phyloP scores from a whole-genome alignment of 768 basidiomycete species.

The Rhizopogon sp. region DNA sequence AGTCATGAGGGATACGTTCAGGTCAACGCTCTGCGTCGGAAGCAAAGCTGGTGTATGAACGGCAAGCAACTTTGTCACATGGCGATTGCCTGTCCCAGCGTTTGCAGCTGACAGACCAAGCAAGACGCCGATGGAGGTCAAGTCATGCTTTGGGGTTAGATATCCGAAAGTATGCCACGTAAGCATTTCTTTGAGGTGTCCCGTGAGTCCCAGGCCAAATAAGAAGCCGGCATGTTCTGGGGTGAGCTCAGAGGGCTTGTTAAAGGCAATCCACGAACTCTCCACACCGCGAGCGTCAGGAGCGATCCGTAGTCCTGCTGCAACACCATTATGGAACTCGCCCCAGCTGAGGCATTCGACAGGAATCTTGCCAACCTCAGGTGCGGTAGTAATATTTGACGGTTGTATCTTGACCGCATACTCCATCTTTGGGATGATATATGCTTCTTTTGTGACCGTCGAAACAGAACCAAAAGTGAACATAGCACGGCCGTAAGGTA shows the following conservation, averaged over 20 bases:
- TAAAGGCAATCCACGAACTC: slow-evolving; percentile 95
- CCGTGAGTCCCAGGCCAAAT: slow-evolving; percentile 86
- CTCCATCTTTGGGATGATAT: slow-evolving; percentile 75
- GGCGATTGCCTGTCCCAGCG: slow-evolving; percentile 76
- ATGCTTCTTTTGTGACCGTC: slow-evolving; percentile 72
- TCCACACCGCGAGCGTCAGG: slow-evolving; percentile 73
- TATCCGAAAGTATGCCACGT: slow-evolving; percentile 97
- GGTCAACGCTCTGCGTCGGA: slow-evolving; percentile 79
- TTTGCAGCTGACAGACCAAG: slow-evolving; percentile 93
- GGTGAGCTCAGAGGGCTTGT: slow-evolving; percentile 85
- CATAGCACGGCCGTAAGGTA: slow-evolving; percentile 87
- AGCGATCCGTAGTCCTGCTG: slow-evolving; percentile 81
- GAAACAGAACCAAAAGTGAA: slow-evolving; percentile 85
- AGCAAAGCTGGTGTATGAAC: slow-evolving; percentile 93
- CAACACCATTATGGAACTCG: slow-evolving; percentile 98
- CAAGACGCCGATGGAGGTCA: slow-evolving; percentile 89
- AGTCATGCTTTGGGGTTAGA: slow-evolving; percentile 92
- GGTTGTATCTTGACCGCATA: slow-evolving; percentile 73
- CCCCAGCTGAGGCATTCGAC: slow-evolving; percentile 81
- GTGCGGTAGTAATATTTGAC: slow-evolving; percentile 54
- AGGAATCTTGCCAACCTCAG: slow-evolving; percentile 70
- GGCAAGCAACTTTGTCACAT: slow-evolving; percentile 86
- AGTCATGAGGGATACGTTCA: slow-evolving; percentile 86
- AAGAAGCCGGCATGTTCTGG: slow-evolving; percentile 97
- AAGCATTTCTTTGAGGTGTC: slow-evolving; percentile 83